These are phyloP conservation scores for Epichloe coenophiala DNA, from an alignment of 2,329 filamentous ascomycete species.

Conservation along the genomic window DNA sequence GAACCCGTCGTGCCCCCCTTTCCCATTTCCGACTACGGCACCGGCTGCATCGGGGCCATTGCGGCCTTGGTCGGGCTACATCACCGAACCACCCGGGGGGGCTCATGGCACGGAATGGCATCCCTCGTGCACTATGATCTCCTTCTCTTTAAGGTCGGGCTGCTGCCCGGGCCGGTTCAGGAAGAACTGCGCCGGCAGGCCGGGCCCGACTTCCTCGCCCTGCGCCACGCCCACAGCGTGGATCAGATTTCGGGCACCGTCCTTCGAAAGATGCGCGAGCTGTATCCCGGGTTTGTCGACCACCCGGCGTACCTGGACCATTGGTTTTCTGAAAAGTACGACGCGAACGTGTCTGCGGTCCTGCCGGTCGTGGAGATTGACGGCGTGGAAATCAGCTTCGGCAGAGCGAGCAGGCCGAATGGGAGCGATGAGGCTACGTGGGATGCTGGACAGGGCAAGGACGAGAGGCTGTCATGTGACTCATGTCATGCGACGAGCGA, in stretches of 20 bases:
- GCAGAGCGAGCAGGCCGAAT: slow-evolving; percentile 30
- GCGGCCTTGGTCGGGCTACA: slow-evolving; percentile 52
- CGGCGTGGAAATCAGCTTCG: slow-evolving; percentile 30
- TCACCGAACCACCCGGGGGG: slow-evolving; percentile 51
- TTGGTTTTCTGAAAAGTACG: slow-evolving; percentile 32
- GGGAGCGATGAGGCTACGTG: slow-evolving; percentile 46
- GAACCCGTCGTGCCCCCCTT: slow-evolving; percentile 57
- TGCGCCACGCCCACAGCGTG: slow-evolving; percentile 49
- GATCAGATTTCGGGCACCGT: slow-evolving; percentile 50
- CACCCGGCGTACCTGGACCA: slow-evolving; percentile 32
- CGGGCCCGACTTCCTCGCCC: slow-evolving; percentile 38
- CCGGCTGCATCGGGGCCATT: slow-evolving; percentile 57
- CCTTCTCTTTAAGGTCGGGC: slow-evolving; percentile 46
- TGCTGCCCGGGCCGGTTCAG: slow-evolving; percentile 41
- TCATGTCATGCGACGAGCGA: neutral
- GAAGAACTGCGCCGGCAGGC: slow-evolving; percentile 33
- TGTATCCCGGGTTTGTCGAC: slow-evolving; percentile 41
- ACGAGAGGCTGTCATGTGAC: slow-evolving; percentile 11
- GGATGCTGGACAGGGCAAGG: slow-evolving; percentile 34
- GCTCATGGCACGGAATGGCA: slow-evolving; percentile 51
- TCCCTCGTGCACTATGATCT: slow-evolving; percentile 57
- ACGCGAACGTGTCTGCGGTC: slow-evolving; percentile 25
- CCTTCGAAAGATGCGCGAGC: slow-evolving; percentile 37
- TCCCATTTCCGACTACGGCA: slow-evolving; percentile 54
- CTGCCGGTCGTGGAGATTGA: slow-evolving; percentile 32